Evolutionary conservation across 1,139 yeast genomes (phyloP), one percentile per base, ranked within the genome.

Genomic region (Lodderomyces metapsilosis): DNA sequence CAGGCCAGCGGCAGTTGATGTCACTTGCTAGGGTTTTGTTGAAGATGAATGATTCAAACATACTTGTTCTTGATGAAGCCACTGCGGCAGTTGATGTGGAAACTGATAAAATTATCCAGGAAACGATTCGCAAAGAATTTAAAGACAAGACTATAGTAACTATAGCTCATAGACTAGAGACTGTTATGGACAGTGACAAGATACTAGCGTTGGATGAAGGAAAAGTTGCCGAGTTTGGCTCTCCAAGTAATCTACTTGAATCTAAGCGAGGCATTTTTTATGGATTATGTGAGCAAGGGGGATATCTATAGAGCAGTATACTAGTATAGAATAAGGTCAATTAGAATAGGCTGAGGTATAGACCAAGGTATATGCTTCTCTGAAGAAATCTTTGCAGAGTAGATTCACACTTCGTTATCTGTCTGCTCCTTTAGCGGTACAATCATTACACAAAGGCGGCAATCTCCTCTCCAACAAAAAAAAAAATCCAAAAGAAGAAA

Each of bases 31-130:
- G 95, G 43, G 94, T 91, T 0, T 64, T 87, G 37, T 66, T 86
- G 47, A 61, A 52, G 41, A 71, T 86, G 51, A 61, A 53, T 39
- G 71, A 75, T 11, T 78, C 89, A 2, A 79, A 75, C 46, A 76
- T 86, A 22, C 64, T 87, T 43, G 77, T 87, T 15, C 64, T 87
- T 37, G 95, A 87, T 56, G 95, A 87, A 61, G 95, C 95, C 1
- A 87, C 95, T 0, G 91, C 95, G 0, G 84, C 92, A 2, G 91
- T 87, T 23, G 95, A 87, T 58, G 80, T 83, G 15, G 84, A 84
- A 55, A 87, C 95, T 0, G 95, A 86, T 53, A 75, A 74, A 49
- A 74, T 84, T 42, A 79, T 86, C 40, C 95, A 86, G 61, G 78
- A 80, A 47, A 84, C 94, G 0, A 85, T 87, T 34, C 69, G 91